Conservation (phyloP, 768 basidiomycete genomes). For the Coprinopsis sp. region DNA sequence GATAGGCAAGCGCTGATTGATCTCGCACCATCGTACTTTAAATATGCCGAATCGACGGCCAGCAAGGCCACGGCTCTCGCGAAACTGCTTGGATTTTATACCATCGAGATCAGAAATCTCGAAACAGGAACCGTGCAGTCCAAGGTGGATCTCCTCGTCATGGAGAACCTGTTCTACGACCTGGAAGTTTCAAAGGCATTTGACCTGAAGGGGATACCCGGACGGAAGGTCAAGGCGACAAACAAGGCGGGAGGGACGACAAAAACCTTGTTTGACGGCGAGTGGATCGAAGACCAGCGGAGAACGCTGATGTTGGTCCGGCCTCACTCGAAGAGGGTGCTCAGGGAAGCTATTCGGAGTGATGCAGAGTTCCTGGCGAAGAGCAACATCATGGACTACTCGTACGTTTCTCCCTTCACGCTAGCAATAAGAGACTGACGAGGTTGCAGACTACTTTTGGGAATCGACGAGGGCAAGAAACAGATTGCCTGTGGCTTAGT, state of each 20-base stretch:
- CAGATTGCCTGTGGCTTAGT: constrained; percentile 76
- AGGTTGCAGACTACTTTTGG: constrained; percentile 57
- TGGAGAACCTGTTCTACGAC: constrained; percentile 81
- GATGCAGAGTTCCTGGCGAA: constrained; percentile 72
- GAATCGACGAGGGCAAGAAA: constrained; percentile 61
- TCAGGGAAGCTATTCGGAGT: constrained; percentile 60
- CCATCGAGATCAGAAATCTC: constrained; percentile 69
- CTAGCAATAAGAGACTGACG: neutral
- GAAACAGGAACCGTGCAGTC: constrained; percentile 61
- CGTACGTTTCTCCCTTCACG: constrained; percentile 38
- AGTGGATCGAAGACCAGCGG: constrained; percentile 83
- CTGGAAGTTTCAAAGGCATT: constrained; percentile 66
- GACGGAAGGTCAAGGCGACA: constrained; percentile 58
- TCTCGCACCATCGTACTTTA: constrained; percentile 73
- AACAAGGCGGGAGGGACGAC: constrained; percentile 32
- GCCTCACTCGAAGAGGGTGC: constrained; percentile 68
- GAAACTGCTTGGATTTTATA: constrained; percentile 80
- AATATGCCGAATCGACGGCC: constrained; percentile 68
- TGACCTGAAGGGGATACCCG: constrained; percentile 82
- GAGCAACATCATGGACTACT: constrained; percentile 87
- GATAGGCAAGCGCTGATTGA: constrained; percentile 73
- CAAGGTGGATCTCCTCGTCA: constrained; percentile 73
- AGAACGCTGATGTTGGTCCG: constrained; percentile 58
- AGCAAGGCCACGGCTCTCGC: constrained; percentile 65
- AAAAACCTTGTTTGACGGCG: constrained; percentile 72